Base-by-base conservation (phyloP, 2,329 filamentous ascomycete species). In the Penicillium capsulatum region DNA sequence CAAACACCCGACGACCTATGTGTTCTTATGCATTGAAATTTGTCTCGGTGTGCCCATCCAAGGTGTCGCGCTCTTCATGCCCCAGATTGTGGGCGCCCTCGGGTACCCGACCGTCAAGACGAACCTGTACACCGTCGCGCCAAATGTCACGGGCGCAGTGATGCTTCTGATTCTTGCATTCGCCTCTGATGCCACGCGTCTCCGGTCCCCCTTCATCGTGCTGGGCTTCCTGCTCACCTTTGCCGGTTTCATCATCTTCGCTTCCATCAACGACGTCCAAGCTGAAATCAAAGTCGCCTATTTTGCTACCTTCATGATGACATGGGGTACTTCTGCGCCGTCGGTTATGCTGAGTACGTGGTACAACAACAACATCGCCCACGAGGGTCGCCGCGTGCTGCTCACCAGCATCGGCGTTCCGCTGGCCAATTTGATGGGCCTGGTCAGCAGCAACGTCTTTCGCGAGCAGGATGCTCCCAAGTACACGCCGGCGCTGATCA, bases 341-440 rank as follows among this genome's bases (percentile, higher is more conserved):
- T 84, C 79, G 0, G 84, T 89, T 7, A 70, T 90, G 9, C 69
- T 66, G 7, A 68, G 80, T 50, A 71, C 79, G 40, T 83, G 81
- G 81, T 89, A 88, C 66, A 90, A 86, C 67, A 90, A 90, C 70
- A 91, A 91, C 59, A 77, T 88, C 40, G 84, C 84, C 1, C 77
- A 90, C 54, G 86, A 90, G 63, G 81, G 82, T 41, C 77, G 80
- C 26, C 80, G 85, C 32, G 73, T 87, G 4, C 72, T 81, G 0
- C 69, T 88, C 10, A 89, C 84, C 0, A 81, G 79, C 17, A 75
- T 89, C 13, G 83, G 81, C 16, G 84, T 90, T 0, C 84, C 85
- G 0, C 60, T 86, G 7, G 85, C 84, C 3, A 90, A 90, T 49
- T 60, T 88, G 24, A 89, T 89, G 81, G 84, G 83, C 3, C 67